Evolutionary conservation across 129 eudicot species (phyloP).

Genomic region (Artemisia tridentata): DNA sequence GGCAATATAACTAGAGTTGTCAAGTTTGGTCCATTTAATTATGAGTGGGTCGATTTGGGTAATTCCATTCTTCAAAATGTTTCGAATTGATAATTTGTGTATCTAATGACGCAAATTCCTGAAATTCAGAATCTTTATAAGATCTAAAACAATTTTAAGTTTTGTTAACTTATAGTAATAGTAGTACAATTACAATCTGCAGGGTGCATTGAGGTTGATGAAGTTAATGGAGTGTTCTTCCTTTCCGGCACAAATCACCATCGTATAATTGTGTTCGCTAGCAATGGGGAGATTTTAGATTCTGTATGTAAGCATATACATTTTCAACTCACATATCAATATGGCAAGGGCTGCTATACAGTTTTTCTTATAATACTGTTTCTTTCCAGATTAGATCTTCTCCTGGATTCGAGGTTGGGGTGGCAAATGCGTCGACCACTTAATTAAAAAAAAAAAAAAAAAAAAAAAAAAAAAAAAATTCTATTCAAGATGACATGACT

Average conservation of each 20-base stretch:
- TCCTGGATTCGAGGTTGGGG: conserved; percentile 99
- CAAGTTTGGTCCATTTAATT: neutral
- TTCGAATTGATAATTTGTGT: neutral
- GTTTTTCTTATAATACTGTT: conserved; percentile 17
- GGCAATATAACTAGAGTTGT: neutral
- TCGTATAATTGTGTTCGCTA: conserved; percentile 66
- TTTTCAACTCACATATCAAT: conserved; percentile 5
- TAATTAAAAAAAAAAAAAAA: no score
- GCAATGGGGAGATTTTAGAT: conserved; percentile 71
- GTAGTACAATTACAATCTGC: no score
- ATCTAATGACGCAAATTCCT: neutral
- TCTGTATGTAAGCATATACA: conserved; percentile 54
- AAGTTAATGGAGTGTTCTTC: conserved; percentile 52
- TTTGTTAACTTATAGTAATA: conserved; percentile 16
- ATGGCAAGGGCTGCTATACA: conserved; percentile 3
- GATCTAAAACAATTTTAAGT: neutral
- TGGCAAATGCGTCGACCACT: no score
- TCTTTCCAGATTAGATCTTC: conserved; percentile 86
- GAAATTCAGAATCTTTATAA: neutral
- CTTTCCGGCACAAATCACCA: conserved; percentile 93
- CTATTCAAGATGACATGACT: no score
- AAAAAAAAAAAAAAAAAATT: no score
- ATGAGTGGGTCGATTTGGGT: neutral
- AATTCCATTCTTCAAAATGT: neutral
- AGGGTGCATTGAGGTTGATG: conserved; percentile 91